Evolutionary conservation across 768 basidiomycete genomes (phyloP).

Genomic region (Lactarius evosmus): DNA sequence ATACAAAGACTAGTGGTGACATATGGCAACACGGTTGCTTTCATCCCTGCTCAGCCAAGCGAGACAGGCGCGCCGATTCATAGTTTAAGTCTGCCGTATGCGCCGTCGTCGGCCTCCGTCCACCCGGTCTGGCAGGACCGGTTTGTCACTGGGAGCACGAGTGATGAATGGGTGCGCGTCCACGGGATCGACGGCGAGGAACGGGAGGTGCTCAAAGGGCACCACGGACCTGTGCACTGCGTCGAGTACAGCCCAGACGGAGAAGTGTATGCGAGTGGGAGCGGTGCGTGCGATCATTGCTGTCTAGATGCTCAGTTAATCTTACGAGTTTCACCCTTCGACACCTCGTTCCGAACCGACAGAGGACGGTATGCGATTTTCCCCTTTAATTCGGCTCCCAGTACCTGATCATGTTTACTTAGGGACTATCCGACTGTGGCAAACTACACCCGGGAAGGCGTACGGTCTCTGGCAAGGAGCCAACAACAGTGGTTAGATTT

Average conservation of each 20-base stretch:
- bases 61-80: constrained; percentile 59
- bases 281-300: constrained; percentile 58
- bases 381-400: background rate
- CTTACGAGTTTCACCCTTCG: constrained; percentile 16
- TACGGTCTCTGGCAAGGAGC: constrained; percentile 88
- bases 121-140: constrained; percentile 86
- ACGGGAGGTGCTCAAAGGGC: constrained; percentile 88
- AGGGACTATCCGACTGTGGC: constrained; percentile 97
- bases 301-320: constrained; percentile 9
- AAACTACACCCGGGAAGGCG: constrained; percentile 88
- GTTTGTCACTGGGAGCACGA: constrained; percentile 86
- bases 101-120: constrained; percentile 91
- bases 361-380: constrained; percentile 67
- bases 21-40: constrained; percentile 88
- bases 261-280: constrained; percentile 95
- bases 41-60: constrained; percentile 69
- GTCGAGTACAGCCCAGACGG: constrained; percentile 95
- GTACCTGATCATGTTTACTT: constrained; percentile 23
- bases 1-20: constrained; percentile 87
- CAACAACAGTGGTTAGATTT: constrained; percentile 40
- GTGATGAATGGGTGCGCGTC: constrained; percentile 95
- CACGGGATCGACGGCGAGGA: constrained; percentile 91
- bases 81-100: constrained; percentile 75
- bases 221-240: constrained; percentile 95
- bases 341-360: constrained; percentile 25